Percentiles rank a stretch among this genome's conserved stretches.
Evolutionary conservation across 2,329 filamentous ascomycete species (phyloP).

Genomic region (Colletotrichum sp.): DNA sequence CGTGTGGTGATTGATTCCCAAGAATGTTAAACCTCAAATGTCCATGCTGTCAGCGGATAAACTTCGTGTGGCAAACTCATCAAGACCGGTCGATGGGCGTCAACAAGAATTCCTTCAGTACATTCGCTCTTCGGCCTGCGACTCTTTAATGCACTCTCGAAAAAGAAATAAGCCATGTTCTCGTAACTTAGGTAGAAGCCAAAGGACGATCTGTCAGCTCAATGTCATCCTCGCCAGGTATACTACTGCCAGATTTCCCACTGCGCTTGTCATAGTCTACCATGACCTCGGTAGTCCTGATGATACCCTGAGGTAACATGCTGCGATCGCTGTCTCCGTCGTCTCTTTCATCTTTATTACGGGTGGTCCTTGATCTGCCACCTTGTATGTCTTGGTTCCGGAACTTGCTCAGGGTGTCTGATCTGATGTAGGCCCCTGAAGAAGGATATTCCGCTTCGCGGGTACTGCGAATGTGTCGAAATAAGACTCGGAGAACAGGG

Average conservation of each 20-base stretch:
- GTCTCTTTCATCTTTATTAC: neutral
- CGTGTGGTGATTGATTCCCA: no score
- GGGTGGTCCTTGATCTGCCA: neutral
- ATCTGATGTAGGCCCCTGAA: neutral
- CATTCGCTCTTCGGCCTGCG: no score
- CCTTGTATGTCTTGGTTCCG: neutral
- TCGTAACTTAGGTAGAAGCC: no score
- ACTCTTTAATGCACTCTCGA: no score
- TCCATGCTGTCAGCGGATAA: no score
- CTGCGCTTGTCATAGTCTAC: neutral
- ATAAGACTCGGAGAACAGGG: constrained; percentile 30
- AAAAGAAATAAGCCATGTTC: no score
- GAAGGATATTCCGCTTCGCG: neutral
- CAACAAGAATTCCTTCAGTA: no score
- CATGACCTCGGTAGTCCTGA: neutral
- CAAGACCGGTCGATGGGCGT: no score
- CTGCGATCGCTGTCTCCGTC: neutral
- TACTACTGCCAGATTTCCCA: neutral
- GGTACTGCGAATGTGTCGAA: neutral
- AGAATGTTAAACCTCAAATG: no score
- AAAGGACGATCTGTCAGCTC: neutral
- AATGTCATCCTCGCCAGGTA: neutral
- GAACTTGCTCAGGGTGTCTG: neutral
- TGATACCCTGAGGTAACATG: neutral
- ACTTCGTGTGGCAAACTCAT: no score